Base-by-base conservation (phyloP, 805 yeast species). In the Yamadazyma philogaea region DNA sequence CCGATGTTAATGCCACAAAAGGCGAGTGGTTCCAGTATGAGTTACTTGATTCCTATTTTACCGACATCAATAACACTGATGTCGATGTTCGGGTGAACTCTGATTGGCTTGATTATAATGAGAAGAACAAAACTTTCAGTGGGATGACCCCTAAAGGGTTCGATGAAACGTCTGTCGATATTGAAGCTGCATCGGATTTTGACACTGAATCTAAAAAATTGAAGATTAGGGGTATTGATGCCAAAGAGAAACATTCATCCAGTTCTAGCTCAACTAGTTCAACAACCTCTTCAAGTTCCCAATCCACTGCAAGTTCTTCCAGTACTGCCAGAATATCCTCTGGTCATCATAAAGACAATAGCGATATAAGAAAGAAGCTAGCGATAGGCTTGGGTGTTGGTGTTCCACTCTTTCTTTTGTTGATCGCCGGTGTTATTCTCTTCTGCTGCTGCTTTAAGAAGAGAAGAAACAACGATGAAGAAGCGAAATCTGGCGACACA, bases 321-420 rank as follows among this genome's bases (percentile, higher is more conserved):
- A 19, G 60, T 2, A 35, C 64, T 10, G 17, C 66, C 3, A 31
- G 72, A 2, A 12, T 39, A 14, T 11, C 21, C 12, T 16, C 45
- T 16, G 40, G 64, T 12, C 21, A 22, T 1, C 20, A 19, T 5
- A 28, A 39, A 11, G 39, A 24, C 10, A 33, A 37, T 16, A 36
- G 30, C 12, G 47, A 42, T 15, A 7, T 33, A 6, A 40, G 68
- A 40, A 82, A 77, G 50, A 75, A 77, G 2, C 68, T 87, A n/a
- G 96, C 96, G 0, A 85, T 91, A 56, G 96, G 90, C 1, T 75
- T 90, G 46, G 97, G 96, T 42, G 90, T 86, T n/a, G 87, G 84
- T 1, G 74, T 93, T 36, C 96, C 96, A 1, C 57, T 75, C 0
- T 64, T 78, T 3, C 74, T 74, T 1, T 52, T 85, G 0, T 52